Evolutionary conservation across 2,329 filamentous ascomycete genomes (phyloP), one percentile per base, ranked within the genome.

Genomic region (Elsinoe necatrix): DNA sequence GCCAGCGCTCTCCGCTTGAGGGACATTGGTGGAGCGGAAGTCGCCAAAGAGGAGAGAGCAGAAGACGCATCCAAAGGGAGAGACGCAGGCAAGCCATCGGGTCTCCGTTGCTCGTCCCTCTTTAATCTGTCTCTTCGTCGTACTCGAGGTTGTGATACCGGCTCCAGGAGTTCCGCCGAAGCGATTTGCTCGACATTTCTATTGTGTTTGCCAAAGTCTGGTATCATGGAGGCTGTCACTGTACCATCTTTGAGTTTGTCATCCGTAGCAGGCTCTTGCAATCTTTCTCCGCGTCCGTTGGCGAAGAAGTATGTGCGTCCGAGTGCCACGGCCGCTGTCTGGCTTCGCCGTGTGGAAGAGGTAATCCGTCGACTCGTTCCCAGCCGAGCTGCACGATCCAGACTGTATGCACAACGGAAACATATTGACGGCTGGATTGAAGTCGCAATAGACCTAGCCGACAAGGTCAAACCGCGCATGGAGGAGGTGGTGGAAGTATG

Each of bases 1-100:
- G 89, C 84, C 20, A 90, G 87, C 61, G 93, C 68, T 56, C 82
- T 79, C 57, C 90, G 87, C 60, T 78, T 77, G 42, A 83, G 63
- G 20, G 81, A 83, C 52, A 76, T 70, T 29, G 75, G 72, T 9
- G 81, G 81, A 56, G 83, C 77, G 20, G 74, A 69, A 11, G 79
- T 77, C 5, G 82, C 82, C 55, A 81, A 69, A 42, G 73, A 75
- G 5, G 82, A 81, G 39, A 85, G 71, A 59, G 77, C 78, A 20
- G 81, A 78, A 0, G 82, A 84, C 12, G 82, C 82, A 69, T 85
- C 82, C 16, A 73, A 78, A 6, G 81, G 78, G 4, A 81, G 69
- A 20, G 66, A 63, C 34, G 57, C 55, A 18, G 57, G 57, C 5
- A 55, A 12, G 16, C 54, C 34, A 34, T 54, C 50, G n/a, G 48